These are phyloP conservation scores for Microsporum ferrugineum DNA, from an alignment of 2,329 filamentous ascomycete species.

Conservation along the genomic window DNA sequence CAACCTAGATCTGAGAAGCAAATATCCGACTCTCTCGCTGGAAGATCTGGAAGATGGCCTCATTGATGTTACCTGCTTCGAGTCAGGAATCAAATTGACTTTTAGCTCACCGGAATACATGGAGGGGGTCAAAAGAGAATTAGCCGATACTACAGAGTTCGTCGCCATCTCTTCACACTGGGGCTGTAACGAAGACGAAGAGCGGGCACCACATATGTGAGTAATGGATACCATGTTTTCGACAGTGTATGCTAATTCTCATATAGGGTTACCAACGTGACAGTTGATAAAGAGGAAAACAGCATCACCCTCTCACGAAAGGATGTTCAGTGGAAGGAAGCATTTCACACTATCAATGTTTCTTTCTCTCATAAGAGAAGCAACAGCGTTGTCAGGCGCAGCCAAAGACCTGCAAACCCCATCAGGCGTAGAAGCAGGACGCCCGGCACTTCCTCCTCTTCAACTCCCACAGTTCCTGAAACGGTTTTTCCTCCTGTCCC, in stretches of 20 bases:
- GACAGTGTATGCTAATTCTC: constrained; percentile 1
- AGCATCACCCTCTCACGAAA: constrained; percentile 9
- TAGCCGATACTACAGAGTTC: constrained; percentile 9
- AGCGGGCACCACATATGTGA: constrained; percentile 16
- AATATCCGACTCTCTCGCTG: constrained; percentile 5
- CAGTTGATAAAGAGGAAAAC: constrained; percentile 4
- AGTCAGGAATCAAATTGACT: constrained; percentile 8
- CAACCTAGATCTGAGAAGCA: background rate
- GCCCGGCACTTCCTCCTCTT: background rate
- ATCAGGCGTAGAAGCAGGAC: background rate
- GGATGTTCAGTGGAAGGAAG: constrained; percentile 13
- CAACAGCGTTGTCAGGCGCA: background rate
- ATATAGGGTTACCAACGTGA: constrained; percentile 2
- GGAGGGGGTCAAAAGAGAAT: background rate
- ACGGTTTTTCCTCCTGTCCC: background rate
- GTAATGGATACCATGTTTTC: background rate
- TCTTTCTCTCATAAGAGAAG: constrained; percentile 10
- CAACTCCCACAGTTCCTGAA: background rate
- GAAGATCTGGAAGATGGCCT: constrained; percentile 8
- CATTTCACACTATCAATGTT: constrained; percentile 12
- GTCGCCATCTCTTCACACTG: constrained; percentile 15
- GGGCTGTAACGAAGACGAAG: constrained; percentile 15
- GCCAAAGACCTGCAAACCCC: background rate
- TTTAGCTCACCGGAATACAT: constrained; percentile 7
- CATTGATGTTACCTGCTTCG: constrained; percentile 1